Evolutionary conservation across 352 stramenopile species (phyloP).

Genomic region (Pilasporangium apinafurcum): DNA sequence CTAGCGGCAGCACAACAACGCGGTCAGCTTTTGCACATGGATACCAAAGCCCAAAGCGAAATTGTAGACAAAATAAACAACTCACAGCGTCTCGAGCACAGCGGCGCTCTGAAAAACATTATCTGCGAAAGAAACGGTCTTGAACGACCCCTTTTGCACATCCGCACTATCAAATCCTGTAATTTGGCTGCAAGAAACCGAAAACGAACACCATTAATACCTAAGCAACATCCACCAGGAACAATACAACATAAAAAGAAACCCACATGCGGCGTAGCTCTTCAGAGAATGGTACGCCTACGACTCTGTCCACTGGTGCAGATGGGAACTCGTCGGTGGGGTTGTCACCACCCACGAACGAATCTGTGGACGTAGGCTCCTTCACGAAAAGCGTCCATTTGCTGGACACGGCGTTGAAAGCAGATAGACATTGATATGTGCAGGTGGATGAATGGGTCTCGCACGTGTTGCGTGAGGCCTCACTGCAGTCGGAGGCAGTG

Average conservation of each 20-base stretch:
- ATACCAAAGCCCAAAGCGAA: neutral
- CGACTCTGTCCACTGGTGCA: conserved; percentile 43
- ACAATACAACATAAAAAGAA: neutral
- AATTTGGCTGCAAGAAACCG: conserved; percentile 41
- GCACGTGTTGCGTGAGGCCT: conserved; percentile 44
- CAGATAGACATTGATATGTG: conserved; percentile 62
- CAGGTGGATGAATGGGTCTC: conserved; percentile 29
- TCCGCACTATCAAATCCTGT: conserved; percentile 51
- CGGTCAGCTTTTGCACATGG: neutral
- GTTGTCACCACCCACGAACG: conserved; percentile 19
- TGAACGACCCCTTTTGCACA: conserved; percentile 54
- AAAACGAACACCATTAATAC: conserved; percentile 2
- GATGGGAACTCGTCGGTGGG: conserved; percentile 26
- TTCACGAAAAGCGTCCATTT: conserved; percentile 78
- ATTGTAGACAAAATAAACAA: neutral
- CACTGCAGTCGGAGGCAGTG: conserved; percentile 31
- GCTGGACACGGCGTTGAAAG: conserved; percentile 33
- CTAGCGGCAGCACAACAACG: conserved; percentile 11
- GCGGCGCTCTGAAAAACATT: conserved; percentile 34
- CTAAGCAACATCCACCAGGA: no score
- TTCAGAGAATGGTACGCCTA: conserved; percentile 24
- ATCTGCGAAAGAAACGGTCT: conserved; percentile 37
- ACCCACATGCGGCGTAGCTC: conserved; percentile 44
- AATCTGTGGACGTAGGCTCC: conserved; percentile 32
- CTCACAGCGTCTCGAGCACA: conserved; percentile 39